These are phyloP conservation scores for Citrus glauca DNA, from an alignment of 345 rosid species.

Conservation along the genomic window DNA sequence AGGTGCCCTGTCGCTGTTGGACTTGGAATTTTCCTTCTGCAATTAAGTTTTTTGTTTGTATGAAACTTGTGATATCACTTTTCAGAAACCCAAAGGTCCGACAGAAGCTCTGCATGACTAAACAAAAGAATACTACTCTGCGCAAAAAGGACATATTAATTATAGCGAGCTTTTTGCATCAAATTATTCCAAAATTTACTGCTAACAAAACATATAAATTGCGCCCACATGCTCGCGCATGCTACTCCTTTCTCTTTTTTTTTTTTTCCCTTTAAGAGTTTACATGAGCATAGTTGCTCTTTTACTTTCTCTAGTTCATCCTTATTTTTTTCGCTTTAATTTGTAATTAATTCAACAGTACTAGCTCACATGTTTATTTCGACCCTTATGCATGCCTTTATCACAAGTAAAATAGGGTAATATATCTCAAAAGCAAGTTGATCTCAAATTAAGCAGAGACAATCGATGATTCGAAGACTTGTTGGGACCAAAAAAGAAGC, in stretches of 20 bases:
- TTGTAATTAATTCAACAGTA: background rate
- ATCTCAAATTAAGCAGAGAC: background rate
- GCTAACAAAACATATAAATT: background rate
- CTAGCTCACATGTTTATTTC: background rate
- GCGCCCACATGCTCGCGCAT: background rate
- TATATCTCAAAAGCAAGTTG: background rate
- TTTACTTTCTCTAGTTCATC: background rate
- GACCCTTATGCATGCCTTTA: background rate
- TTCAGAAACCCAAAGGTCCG: background rate
- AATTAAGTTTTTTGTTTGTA: background rate
- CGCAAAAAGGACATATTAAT: background rate
- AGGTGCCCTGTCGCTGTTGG: background rate
- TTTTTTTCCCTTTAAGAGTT: no score
- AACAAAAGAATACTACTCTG: background rate
- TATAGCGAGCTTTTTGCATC: background rate
- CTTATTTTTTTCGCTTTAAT: no score
- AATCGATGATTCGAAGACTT: background rate
- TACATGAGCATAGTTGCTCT: background rate
- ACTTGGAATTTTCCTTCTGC: background rate
- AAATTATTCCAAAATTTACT: background rate
- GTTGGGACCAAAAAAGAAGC: conserved; percentile 18
- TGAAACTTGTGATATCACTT: background rate
- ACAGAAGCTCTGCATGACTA: background rate
- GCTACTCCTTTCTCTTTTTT: background rate
- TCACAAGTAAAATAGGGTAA: background rate